Evolutionary conservation across 495 filamentous ascomycete species (phyloP), one percentile per base, ranked within the genome.

Genomic region (Chaetomium cochliodes): DNA sequence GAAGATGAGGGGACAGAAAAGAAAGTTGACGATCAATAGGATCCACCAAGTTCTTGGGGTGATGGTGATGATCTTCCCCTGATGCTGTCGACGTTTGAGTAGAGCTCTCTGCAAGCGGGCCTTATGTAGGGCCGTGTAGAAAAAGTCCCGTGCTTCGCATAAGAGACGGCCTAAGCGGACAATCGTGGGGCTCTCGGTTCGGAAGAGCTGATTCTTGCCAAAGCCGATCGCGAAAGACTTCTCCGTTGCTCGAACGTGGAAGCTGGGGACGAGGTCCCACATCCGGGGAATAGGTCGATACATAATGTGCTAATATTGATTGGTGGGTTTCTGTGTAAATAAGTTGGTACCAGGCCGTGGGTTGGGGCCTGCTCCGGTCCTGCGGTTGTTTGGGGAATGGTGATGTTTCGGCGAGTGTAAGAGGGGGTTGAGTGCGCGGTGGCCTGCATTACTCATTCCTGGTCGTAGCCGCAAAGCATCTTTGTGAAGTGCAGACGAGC

Each of bases 401-500:
- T 47, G 12, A 28, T 11, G 50, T 39, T 44, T 28, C 52, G 20
- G 23, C 60, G 55, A 13, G 20, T 41, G 18, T n/a, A 16, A 25
- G 47, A 37, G 5, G 42, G 44, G 42, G 44, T 42, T 41, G 28
- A 2, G 11, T 47, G 15, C 8, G 42, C 53, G 54, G 7, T 33
- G 11, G 18, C 5, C 16, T 20, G 52, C 16, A 30, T 16, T 28
- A 22, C 20, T 37, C 51, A 22, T 23, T 68, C 67, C n/a, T 81
- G 74, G 37, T 78, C 68, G 69, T 76, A 79, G 15, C 81, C 81
- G 68, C 79, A 81, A 23, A 85, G 72, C 60, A 83, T 76, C 60
- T 75, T 74, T 50, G 73, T 82, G 69, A 82, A 84, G 64, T 81
- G 77, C 12, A 79, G 76, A 15, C 81, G 76, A 1, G 80, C 80